These are phyloP conservation scores for Rhynchospora pubera DNA, from an alignment of 176 grass and related monocot species.

Conservation along the genomic window DNA sequence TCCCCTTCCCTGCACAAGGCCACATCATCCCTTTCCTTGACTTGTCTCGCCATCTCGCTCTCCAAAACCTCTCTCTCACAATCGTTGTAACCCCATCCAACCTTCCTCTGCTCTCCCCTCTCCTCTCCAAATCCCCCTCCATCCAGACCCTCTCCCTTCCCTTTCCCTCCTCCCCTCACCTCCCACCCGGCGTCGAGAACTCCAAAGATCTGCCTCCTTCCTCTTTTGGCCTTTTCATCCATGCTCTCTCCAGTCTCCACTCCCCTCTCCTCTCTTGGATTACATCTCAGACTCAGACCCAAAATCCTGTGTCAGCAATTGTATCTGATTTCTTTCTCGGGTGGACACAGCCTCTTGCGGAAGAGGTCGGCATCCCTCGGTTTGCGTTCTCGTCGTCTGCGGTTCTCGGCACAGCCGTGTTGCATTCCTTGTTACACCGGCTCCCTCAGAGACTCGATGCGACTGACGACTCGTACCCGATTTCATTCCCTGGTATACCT, in stretches of 20 bases:
- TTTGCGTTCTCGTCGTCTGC: conserved; percentile 37
- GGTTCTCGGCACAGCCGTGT: conserved; percentile 23
- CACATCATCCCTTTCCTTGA: conserved; percentile 29
- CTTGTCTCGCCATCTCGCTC: conserved; percentile 17
- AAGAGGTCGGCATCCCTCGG: conserved; percentile 43
- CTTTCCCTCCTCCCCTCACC: conserved; percentile 17
- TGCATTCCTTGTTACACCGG: conserved; percentile 24
- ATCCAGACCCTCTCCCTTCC: conserved; percentile 13
- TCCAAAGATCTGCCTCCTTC: background rate
- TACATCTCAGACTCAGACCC: background rate
- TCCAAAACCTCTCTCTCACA: conserved; percentile 23
- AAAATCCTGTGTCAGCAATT: conserved; percentile 27
- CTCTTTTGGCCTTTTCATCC: conserved; percentile 18
- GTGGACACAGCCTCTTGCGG: conserved; percentile 46
- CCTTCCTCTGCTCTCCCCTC: conserved; percentile 9
- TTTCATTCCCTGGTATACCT: conserved; percentile 30
- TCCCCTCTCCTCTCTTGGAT: conserved; percentile 1
- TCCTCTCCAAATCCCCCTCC: conserved; percentile 15
- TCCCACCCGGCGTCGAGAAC: background rate
- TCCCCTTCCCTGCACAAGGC: conserved; percentile 19
- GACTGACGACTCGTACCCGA: background rate
- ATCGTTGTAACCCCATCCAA: conserved; percentile 17
- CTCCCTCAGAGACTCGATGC: background rate
- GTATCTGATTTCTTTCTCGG: conserved; percentile 58
- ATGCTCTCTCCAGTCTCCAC: conserved; percentile 29